Conservation (phyloP, 2,329 filamentous ascomycete genomes). For the Emericellopsis cladophorae region DNA sequence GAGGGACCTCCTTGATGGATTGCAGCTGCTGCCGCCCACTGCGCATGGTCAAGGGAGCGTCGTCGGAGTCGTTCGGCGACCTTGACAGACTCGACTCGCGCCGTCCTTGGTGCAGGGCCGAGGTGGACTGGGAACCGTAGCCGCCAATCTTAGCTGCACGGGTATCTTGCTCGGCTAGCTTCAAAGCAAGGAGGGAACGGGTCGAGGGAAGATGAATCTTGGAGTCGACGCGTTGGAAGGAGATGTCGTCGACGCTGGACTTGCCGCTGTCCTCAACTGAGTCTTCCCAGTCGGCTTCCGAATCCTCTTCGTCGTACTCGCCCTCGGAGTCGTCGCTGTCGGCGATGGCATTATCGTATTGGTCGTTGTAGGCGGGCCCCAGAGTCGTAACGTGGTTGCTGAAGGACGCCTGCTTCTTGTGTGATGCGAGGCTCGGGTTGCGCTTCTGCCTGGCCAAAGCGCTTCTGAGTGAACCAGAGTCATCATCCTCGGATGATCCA, state of each 20-base stretch:
- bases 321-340: slow-evolving; percentile 56
- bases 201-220: slow-evolving; percentile 73
- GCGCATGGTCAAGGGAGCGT: slow-evolving; percentile 53
- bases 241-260: slow-evolving; percentile 68
- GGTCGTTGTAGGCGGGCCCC: slow-evolving; percentile 47
- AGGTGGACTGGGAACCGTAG: slow-evolving; percentile 51
- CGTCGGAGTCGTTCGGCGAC: slow-evolving; percentile 47
- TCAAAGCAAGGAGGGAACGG: slow-evolving; percentile 78
- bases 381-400: slow-evolving; percentile 61
- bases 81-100: slow-evolving; percentile 28
- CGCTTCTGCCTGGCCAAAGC: slow-evolving; percentile 31
- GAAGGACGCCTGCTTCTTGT: slow-evolving; percentile 74
- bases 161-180: slow-evolving; percentile 65
- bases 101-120: slow-evolving; percentile 49
- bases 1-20: slow-evolving; percentile 49
- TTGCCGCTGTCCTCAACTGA: slow-evolving; percentile 72
- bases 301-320: slow-evolving; percentile 65
- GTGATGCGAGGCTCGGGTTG: slow-evolving; percentile 24
- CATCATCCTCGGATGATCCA: slow-evolving; percentile 58
- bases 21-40: slow-evolving; percentile 37
- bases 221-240: slow-evolving; percentile 88
- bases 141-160: slow-evolving; percentile 58
- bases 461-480: slow-evolving; percentile 50
- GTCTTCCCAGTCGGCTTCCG: slow-evolving; percentile 47
- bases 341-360: slow-evolving; percentile 37